Evolutionary conservation across 108 stramenopile species (phyloP), one percentile per base, ranked within the genome.

Genomic region (Nitzschia sp.): DNA sequence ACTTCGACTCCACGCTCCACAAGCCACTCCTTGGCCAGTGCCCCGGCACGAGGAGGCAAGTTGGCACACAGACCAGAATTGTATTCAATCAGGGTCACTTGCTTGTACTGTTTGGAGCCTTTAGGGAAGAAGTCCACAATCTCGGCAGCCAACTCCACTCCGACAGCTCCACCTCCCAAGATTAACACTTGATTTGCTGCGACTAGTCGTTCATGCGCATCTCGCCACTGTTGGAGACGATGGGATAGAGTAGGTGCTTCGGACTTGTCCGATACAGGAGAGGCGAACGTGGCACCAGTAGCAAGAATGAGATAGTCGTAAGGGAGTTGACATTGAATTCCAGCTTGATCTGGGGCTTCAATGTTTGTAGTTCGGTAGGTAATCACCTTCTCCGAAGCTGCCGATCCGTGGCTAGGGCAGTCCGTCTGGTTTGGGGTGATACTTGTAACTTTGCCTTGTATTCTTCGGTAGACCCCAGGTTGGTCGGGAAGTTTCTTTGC

Each of bases 231-330:
- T 5, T 52, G 12, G 12, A 29, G 29, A 10, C 73, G 58, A 29
- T 19, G 59, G 7, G 41, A 24, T 0, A 53, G 26, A 14, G 50
- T 58, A 7, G 25, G 11, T 48, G 46, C 6, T 57, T 60, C 58
- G 25, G 0, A 12, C 21, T 12, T 43, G 10, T 63, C 42, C 10
- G 65, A 67, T 43, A 75, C 63, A 5, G 73, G 73, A 21, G 41
- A 46, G 12, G 37, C 8, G 39, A 68, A 75, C 7, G 66, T 55
- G 2, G 67, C 58, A 22, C 73, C 73, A 24, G 73, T 75, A 6
- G 73, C 73, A 10, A 75, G 39, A 44, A 75, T 68, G 10, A 75
- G 53, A 51, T 75, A 75, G 46, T 75, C 73, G 44, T 65, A 75
- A 6, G 12, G 41, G 7, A 75, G 10, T 38, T 67, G n/a, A 39